phyloP scores from a whole-genome alignment of 257 asterid species.

The Solanum rostratum region DNA sequence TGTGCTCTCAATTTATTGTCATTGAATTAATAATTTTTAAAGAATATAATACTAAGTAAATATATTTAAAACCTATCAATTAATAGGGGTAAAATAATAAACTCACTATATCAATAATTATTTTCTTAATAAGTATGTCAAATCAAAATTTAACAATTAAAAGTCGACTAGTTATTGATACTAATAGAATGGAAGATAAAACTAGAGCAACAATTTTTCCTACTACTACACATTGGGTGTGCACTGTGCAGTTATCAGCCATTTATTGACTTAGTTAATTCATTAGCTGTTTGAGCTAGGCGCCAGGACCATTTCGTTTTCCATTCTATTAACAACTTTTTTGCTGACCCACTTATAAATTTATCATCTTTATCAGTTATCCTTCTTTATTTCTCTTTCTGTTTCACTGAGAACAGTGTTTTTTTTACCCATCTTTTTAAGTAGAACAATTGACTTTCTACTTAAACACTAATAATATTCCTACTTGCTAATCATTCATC shows the following conservation, averaged over 20 bases:
- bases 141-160: too few relatives aligned
- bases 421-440: background rate
- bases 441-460: background rate
- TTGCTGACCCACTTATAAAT: background rate
- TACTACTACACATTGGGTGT: background rate
- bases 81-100: too few relatives aligned
- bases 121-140: too few relatives aligned
- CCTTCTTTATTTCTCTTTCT: background rate
- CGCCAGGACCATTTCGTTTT: too few relatives aligned
- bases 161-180: too few relatives aligned
- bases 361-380: background rate
- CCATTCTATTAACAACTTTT: too few relatives aligned
- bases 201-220: background rate
- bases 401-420: background rate
- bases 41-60: too few relatives aligned
- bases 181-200: too few relatives aligned
- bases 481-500: background rate
- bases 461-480: background rate
- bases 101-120: too few relatives aligned
- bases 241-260: background rate
- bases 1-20: too few relatives aligned
- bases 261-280: background rate
- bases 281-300: background rate
- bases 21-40: too few relatives aligned
- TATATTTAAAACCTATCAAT: too few relatives aligned